Evolutionary conservation across 371 early-diverging fungal genomes (phyloP), one percentile per base, ranked within the genome.

Genomic region (Phascolomyces articulosus): DNA sequence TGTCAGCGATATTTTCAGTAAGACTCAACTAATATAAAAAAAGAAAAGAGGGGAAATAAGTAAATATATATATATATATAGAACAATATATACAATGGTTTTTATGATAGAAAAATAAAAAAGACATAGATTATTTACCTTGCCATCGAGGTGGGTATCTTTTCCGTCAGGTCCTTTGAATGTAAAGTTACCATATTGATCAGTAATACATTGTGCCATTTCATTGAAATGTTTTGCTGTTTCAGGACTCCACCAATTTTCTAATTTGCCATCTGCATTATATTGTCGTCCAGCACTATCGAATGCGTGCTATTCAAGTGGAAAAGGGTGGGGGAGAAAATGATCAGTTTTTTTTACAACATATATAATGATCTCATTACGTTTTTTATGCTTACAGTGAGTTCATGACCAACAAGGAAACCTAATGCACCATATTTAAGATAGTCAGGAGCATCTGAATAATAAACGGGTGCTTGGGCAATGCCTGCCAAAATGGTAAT

Each of bases 1-100:
- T 90, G 67, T 93, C 94, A 3, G 94, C 91, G 38, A 93, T 65
- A 66, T 91, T 92, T 65, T 91, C 91, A 26, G 82, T 81, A 16
- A 91, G 71, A 0, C 90, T 91, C 31, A 87, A 44, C 70, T 79
- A 51, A 4, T 20, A 47, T 47, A 44, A 8, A 20, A 13, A 16
- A 16, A 13, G 8, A 6, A 47, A 1, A 13, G 8, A 20, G 16
- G 6, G n/a, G n/a, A n/a, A n/a, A 47, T 47, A 16, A 47, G 47
- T 13, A 16, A 47, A 47, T 16, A 6, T n/a, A 4, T 2, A 16
- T 16, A 16, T 13, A 20, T 16, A 13, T 47, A 13, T 47, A 47
- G 21, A 16, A 9, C 6, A 47, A 16, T 47, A n/a, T n/a, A n/a
- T 1, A 1, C 47, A 13, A 16, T 44, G 8, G 8, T 44, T 44